Evolutionary conservation across 768 basidiomycete genomes (phyloP).

Genomic region (Rhizopogon sp.): DNA sequence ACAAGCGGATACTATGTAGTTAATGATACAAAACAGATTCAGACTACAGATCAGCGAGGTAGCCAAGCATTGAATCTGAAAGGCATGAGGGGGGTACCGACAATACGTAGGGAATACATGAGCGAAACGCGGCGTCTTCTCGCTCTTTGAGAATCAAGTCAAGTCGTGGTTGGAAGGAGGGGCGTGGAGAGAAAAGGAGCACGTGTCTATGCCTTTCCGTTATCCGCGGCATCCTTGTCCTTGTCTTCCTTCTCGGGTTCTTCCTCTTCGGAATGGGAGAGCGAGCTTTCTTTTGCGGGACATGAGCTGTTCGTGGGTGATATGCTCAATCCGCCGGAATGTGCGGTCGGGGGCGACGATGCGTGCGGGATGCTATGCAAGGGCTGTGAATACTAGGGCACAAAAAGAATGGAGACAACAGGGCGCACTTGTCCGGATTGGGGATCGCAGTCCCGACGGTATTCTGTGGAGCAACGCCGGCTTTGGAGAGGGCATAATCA

Average conservation of each 20-base stretch:
- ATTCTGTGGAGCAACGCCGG: conserved; percentile 83
- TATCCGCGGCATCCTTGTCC: conserved; percentile 10
- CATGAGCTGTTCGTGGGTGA: conserved; percentile 72
- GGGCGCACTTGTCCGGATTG: conserved; percentile 89
- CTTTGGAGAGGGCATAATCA: conserved; percentile 96
- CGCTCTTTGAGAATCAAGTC: background rate
- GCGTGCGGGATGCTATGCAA: conserved; percentile 81
- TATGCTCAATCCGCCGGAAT: conserved; percentile 55
- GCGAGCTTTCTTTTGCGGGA: conserved; percentile 57
- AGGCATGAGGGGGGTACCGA: conserved; percentile 1
- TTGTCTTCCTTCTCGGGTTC: conserved; percentile 11
- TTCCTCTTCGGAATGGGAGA: conserved; percentile 27
- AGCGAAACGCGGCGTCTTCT: background rate
- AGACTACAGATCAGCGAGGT: conserved; percentile 8
- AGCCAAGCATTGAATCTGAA: background rate
- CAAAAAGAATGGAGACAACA: background rate
- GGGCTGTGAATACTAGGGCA: background rate
- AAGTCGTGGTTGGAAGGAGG: too few species aligned
- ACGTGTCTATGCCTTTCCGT: conserved; percentile 11
- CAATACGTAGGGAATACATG: conserved; percentile 3
- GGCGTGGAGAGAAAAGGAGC: background rate
- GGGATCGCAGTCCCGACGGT: conserved; percentile 95
- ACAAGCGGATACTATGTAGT: conserved; percentile 9
- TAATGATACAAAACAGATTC: conserved; percentile 24
- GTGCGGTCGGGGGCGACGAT: conserved; percentile 57